Percentiles rank a stretch among this genome's conserved stretches.
phyloP scores from a whole-genome alignment of 2,329 filamentous ascomycete species.

The Colletotrichum endophyticum region DNA sequence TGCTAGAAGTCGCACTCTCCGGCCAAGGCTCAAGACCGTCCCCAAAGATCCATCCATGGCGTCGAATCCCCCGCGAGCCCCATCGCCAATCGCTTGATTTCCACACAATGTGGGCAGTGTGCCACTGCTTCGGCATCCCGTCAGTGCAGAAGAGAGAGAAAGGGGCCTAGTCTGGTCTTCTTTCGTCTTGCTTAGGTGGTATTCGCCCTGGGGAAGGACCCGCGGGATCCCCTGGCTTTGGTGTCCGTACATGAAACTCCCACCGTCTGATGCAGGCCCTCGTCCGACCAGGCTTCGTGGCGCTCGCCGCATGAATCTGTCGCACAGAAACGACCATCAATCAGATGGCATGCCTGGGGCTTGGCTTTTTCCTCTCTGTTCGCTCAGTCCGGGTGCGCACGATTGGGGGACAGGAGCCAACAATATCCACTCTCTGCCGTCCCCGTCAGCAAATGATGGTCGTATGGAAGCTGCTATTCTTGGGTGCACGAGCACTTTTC shows the following conservation, averaged over 20 bases:
- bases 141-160: background rate
- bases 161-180: background rate
- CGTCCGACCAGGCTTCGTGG: slow-evolving; percentile 10
- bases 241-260: slow-evolving; percentile 15
- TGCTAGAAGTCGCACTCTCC: background rate
- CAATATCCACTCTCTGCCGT: background rate
- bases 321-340: slow-evolving; percentile 15
- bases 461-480: slow-evolving; percentile 4
- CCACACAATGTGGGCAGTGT: background rate
- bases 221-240: background rate
- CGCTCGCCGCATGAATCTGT: slow-evolving; percentile 17
- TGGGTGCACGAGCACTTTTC: background rate
- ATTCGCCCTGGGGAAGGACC: background rate
- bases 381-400: background rate
- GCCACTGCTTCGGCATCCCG: background rate
- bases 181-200: background rate
- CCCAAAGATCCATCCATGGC: background rate
- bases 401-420: background rate
- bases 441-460: background rate
- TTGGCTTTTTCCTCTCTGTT: background rate
- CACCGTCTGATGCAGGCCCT: slow-evolving; percentile 17
- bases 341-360: slow-evolving; percentile 4
- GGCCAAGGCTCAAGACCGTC: background rate
- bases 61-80: background rate
- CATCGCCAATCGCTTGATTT: background rate